Evolutionary conservation across 2,329 filamentous ascomycete species (phyloP).

Genomic region (Botrytis sinoallii): DNA sequence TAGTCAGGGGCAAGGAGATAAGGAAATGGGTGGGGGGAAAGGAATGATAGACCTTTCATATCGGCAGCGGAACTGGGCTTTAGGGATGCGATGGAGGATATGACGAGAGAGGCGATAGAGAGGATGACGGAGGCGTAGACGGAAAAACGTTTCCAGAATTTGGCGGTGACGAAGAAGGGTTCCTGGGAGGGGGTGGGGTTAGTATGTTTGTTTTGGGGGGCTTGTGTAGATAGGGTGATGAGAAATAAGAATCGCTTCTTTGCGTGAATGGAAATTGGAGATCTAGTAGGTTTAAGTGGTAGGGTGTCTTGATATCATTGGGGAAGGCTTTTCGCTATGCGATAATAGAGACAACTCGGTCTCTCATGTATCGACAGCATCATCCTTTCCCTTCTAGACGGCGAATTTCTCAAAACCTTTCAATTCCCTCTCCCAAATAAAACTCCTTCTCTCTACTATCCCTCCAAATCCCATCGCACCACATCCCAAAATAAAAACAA

Average conservation of each 20-base stretch:
- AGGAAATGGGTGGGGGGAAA: background rate
- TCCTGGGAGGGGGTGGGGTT: background rate
- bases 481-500: background rate
- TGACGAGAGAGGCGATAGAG: slow-evolving; percentile 24
- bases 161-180: slow-evolving; percentile 26
- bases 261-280: no score
- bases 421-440: accelerated
- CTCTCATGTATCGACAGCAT: background rate
- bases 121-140: slow-evolving; percentile 28
- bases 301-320: background rate
- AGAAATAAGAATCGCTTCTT: background rate
- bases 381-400: no score
- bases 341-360: background rate
- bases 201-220: background rate
- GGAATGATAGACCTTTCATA: slow-evolving; percentile 20
- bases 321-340: no score
- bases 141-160: slow-evolving; percentile 33
- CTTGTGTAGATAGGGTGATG: accelerated
- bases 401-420: background rate
- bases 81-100: slow-evolving; percentile 26
- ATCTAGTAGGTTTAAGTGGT: background rate
- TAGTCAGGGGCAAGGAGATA: background rate
- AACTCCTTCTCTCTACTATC: background rate
- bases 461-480: background rate
- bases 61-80: slow-evolving; percentile 2